Evolutionary conservation across 2,329 filamentous ascomycete species (phyloP), one percentile per base, ranked within the genome.

Genomic region (Capronia coronata): DNA sequence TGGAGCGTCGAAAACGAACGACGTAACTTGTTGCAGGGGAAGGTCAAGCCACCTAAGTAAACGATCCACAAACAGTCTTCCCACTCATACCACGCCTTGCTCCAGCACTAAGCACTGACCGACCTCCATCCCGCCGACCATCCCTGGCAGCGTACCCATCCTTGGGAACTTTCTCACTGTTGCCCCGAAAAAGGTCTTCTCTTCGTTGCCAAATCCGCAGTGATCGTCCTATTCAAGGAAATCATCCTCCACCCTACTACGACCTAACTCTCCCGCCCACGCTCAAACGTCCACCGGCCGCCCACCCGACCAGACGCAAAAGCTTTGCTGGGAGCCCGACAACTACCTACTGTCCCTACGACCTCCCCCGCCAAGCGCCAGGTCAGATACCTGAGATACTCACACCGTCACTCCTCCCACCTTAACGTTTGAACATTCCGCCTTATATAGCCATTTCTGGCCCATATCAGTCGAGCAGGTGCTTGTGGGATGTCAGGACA

Each of bases 211-310:
- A 47, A 43, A 46, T 45, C 40, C 19, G 14, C 32, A 49, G 46
- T 41, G 46, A 52, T 55, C 52, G 23, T 43, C 40, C n/a, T 45
- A 42, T 39, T 30, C 43, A 46, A 37, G 38, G 44, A 48, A 42
- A 27, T 41, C 25, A 42, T 35, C 34, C 35, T 47, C 46, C 46
- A 42, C 38, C 22, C 37, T 23, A 9, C 25, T 16, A 16, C 43
- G 7, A 5, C 6, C n/a, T 3, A 10, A 3, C 19, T 37, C 43
- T 37, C 30, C 19, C n/a, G 38, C 14, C 21, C 14, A 23, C 38
- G 25, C 7, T 16, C 7, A 13, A 7, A 6, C 6, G 6, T 16
- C 34, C 14, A 37, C 34, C 34, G 14, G 8, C 18, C 38, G 11
- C 9, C 38, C 19, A 8, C 21, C 21, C 19, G 38, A 22, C 22